Conservation (phyloP, 2,329 filamentous ascomycete species). For the Nigrospora oryzae region DNA sequence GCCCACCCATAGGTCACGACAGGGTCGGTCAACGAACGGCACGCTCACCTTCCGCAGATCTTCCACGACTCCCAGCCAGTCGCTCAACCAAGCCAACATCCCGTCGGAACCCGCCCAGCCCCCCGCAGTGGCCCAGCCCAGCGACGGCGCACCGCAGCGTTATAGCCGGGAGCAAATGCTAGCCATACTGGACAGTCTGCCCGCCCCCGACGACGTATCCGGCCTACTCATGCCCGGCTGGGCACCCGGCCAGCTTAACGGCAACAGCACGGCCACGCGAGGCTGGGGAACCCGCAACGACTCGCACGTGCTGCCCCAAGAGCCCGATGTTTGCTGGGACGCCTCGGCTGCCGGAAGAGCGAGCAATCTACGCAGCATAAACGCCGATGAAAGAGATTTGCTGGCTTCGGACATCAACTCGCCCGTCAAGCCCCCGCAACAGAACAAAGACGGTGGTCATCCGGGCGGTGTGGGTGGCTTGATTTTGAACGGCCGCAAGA, state of each 20-base stretch:
- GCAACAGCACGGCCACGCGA: slow-evolving; percentile 54
- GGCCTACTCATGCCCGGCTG: slow-evolving; percentile 67
- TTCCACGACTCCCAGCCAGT: slow-evolving; percentile 44
- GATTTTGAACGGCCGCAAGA: slow-evolving; percentile 61
- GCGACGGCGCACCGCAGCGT: slow-evolving; percentile 51
- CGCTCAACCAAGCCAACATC: slow-evolving; percentile 21
- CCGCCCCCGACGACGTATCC: slow-evolving; percentile 53
- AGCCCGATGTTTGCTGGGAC: slow-evolving; percentile 93
- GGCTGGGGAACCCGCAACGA: slow-evolving; percentile 76
- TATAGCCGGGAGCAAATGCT: slow-evolving; percentile 77
- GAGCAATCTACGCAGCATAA: slow-evolving; percentile 64
- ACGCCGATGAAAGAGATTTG: slow-evolving; percentile 58
- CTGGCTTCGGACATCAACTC: slow-evolving; percentile 89
- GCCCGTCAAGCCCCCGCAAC: slow-evolving; percentile 75
- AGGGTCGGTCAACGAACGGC: slow-evolving; percentile 50
- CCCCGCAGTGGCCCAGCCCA: slow-evolving; percentile 32
- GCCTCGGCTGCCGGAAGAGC: slow-evolving; percentile 60
- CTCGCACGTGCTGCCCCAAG: slow-evolving; percentile 62
- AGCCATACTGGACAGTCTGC: slow-evolving; percentile 52
- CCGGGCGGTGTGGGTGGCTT: slow-evolving; percentile 34
- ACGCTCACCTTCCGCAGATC: slow-evolving; percentile 57
- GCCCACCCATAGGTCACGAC: slow-evolving; percentile 40
- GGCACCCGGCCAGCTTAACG: slow-evolving; percentile 68
- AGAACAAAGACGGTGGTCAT: slow-evolving; percentile 57
- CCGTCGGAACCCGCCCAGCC: slow-evolving; percentile 20